Conservation (phyloP, 2,329 filamentous ascomycete genomes). For the Aspergillus luchuensis region DNA sequence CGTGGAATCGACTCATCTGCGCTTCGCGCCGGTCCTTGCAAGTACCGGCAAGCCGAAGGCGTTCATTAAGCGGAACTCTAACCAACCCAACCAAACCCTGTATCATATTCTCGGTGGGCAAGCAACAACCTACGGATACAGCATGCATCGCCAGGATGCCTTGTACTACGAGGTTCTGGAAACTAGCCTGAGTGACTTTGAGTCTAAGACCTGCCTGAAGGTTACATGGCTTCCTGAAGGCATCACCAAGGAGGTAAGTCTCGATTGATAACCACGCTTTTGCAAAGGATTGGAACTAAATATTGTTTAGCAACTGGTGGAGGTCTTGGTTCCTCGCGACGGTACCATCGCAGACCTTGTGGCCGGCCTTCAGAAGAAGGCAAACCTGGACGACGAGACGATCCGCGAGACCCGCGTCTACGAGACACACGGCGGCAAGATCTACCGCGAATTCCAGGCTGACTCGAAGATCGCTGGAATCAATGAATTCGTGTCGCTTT, state of each 20-base stretch:
- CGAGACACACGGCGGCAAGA: slow-evolving; percentile 79
- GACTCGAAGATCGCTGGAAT: slow-evolving; percentile 77
- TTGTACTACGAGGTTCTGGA: slow-evolving; percentile 93
- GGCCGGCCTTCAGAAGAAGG: slow-evolving; percentile 74
- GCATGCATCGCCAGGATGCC: slow-evolving; percentile 69
- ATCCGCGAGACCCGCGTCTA: slow-evolving; percentile 75
- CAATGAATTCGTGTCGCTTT: slow-evolving; percentile 80
- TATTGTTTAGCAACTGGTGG: slow-evolving; percentile 65
- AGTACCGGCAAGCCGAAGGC: slow-evolving; percentile 75
- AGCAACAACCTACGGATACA: slow-evolving; percentile 70
- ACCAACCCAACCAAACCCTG: slow-evolving; percentile 71
- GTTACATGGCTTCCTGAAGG: slow-evolving; percentile 86
- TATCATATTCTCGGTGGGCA: slow-evolving; percentile 75
- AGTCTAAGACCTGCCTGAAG: slow-evolving; percentile 86
- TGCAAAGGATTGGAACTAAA: slow-evolving; percentile 12
- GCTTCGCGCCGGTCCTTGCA: slow-evolving; percentile 84
- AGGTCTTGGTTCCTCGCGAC: slow-evolving; percentile 85
- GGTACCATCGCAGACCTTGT: slow-evolving; percentile 79
- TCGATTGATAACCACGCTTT: neutral
- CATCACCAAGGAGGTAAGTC: slow-evolving; percentile 78
- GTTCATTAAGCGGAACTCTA: slow-evolving; percentile 71
- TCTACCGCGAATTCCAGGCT: slow-evolving; percentile 73
- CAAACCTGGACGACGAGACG: slow-evolving; percentile 74
- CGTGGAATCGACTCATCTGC: slow-evolving; percentile 80
- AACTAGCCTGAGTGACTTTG: slow-evolving; percentile 88